phyloP scores from a whole-genome alignment of 2,329 filamentous ascomycete genomes.

The Paecilomyces niveus region DNA sequence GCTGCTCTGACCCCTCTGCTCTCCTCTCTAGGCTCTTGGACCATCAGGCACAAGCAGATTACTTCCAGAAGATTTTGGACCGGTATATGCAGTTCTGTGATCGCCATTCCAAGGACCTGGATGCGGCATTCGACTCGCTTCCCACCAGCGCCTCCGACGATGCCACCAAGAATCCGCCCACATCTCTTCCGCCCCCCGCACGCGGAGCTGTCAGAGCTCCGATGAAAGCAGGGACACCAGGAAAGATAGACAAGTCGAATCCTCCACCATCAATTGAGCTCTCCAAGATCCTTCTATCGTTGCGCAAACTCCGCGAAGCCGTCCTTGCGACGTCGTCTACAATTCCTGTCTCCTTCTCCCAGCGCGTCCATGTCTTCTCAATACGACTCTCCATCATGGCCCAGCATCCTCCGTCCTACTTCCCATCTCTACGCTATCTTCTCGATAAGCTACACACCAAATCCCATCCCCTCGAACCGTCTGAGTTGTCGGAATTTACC shows the following conservation, averaged over 20 bases:
- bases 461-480: constrained; percentile 57
- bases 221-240: constrained; percentile 4
- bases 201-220: constrained; percentile 6
- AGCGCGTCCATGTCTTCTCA: constrained; percentile 87
- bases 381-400: constrained; percentile 76
- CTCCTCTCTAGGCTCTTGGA: constrained; percentile 55
- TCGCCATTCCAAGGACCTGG: constrained; percentile 63
- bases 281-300: constrained; percentile 67
- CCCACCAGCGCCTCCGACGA: constrained; percentile 30
- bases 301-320: constrained; percentile 87
- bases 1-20: constrained; percentile 6
- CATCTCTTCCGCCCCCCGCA: constrained; percentile 13
- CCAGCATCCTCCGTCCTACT: constrained; percentile 79
- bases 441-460: constrained; percentile 62
- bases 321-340: constrained; percentile 65
- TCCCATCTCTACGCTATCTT: constrained; percentile 75
- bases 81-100: constrained; percentile 88
- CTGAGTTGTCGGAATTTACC: constrained; percentile 72
- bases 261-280: constrained; percentile 55
- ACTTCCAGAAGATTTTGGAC: constrained; percentile 80
- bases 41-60: constrained; percentile 70
- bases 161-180: constrained; percentile 33
- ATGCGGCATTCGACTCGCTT: constrained; percentile 66
- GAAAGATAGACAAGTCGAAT: constrained; percentile 1
- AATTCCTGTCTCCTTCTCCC: constrained; percentile 71